Conservation (phyloP, 2,329 filamentous ascomycete genomes). For the Alternaria ethzedia region DNA sequence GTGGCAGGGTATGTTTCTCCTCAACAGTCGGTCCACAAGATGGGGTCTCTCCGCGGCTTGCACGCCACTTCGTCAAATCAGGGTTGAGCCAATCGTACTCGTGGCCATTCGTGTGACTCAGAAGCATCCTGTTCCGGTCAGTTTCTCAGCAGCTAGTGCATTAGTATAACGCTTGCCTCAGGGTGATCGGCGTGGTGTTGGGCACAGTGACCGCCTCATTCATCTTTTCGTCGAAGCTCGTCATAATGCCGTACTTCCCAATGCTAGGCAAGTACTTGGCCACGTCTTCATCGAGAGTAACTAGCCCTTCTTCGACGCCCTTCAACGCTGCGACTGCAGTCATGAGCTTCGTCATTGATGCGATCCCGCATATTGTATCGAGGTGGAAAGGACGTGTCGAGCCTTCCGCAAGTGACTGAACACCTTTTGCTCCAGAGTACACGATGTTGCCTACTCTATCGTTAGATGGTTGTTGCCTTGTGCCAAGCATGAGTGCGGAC, state of each 20-base stretch:
- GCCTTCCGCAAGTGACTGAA: slow-evolving; percentile 4
- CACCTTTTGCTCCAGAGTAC: slow-evolving; percentile 9
- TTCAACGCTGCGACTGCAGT: slow-evolving; percentile 29
- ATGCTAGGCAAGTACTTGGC: slow-evolving; percentile 32
- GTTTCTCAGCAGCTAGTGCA: background rate
- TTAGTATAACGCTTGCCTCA: slow-evolving; percentile 31
- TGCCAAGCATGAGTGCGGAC: background rate
- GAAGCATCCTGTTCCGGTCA: slow-evolving; percentile 42
- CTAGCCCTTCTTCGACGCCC: slow-evolving; percentile 29
- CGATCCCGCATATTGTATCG: slow-evolving; percentile 53
- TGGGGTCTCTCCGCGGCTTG: slow-evolving; percentile 7
- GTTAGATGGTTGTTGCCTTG: background rate
- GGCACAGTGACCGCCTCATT: slow-evolving; percentile 34
- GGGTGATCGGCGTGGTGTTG: slow-evolving; percentile 50
- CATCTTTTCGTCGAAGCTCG: slow-evolving; percentile 16
- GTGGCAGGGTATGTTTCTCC: slow-evolving; percentile 55
- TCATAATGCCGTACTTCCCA: slow-evolving; percentile 43
- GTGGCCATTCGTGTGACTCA: slow-evolving; percentile 55
- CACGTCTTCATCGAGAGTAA: slow-evolving; percentile 26
- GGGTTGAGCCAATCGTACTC: slow-evolving; percentile 55
- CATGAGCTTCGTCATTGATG: slow-evolving; percentile 46
- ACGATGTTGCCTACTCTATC: background rate
- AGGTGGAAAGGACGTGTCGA: slow-evolving; percentile 8
- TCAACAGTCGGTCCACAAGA: slow-evolving; percentile 59
- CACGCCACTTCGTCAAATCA: slow-evolving; percentile 48